Base-by-base conservation (phyloP, 2,329 filamentous ascomycete species). In the Ceratocystis destructans region DNA sequence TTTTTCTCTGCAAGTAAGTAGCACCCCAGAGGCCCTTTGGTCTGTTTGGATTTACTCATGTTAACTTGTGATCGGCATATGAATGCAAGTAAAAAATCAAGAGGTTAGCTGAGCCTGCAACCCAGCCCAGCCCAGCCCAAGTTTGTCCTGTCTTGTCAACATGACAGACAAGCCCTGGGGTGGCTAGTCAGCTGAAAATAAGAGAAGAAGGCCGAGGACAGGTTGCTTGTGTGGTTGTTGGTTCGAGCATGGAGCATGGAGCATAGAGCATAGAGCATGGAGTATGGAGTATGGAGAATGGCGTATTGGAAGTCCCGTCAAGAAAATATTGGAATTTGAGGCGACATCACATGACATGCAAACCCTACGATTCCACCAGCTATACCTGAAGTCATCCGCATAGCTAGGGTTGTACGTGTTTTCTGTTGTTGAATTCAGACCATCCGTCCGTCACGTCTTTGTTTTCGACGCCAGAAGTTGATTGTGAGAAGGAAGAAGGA, bases 161-260 rank as follows among this genome's bases (percentile, higher is more conserved):
- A 37, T 59, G 37, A 15, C 37, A 41, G 37, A 4, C 37, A 41
- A 41, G 37, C 37, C n/a, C 55, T 59, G 8, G 55, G 55, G 55
- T 33, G 55, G 55, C 55, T 37, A 59, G 55, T 33, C 28, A 59
- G 55, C 55, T 59, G 55, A 59, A 59, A 59, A 59, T 15, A n/a
- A 59, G 31, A n/a, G 55, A 31, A 33, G 53, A 53, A 53, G 48
- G 37, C 48, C n/a, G 8, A 59, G 53, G 53, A n/a, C 7, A 28
- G 15, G 22, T 25, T 5, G 20, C 25, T 8, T 31, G 31, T 17
- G 55, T 15, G 28, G 50, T 55, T 55, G 50, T 12, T 25, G 50
- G 37, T 5, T 41, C 10, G 10, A 31, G 20, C 50, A 6, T 20
- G 55, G 55, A 17, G 28, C 4, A 57, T 1, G 6, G 5, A 7